These are phyloP conservation scores for Fennellomyces sp. DNA, from an alignment of 371 early-diverging fungal species.

Conservation along the genomic window DNA sequence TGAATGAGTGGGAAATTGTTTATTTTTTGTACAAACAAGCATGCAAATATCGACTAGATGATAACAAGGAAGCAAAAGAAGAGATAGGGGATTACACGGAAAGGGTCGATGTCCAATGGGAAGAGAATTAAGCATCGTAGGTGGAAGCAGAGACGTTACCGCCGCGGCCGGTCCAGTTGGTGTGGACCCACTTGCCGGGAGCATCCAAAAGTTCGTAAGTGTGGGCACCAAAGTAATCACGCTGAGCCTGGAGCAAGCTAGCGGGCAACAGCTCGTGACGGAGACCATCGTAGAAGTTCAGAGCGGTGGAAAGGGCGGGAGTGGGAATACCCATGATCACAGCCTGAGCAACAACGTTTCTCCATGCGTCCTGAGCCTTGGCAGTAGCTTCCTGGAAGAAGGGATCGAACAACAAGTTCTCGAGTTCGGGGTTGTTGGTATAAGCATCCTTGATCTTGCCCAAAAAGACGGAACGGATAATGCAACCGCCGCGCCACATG, in stretches of 20 bases:
- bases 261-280: slow-evolving; percentile 90
- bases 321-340: slow-evolving; percentile 88
- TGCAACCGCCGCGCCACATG: slow-evolving; percentile 99
- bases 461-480: slow-evolving; percentile 94
- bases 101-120: too few species aligned
- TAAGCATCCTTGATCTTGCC: slow-evolving; percentile 96
- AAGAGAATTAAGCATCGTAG: slow-evolving; percentile 35
- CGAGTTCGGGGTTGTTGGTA: slow-evolving; percentile 82
- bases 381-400: slow-evolving; percentile 93
- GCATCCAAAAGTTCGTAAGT: slow-evolving; percentile 86
- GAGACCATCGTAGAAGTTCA: slow-evolving; percentile 97
- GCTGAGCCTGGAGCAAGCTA: slow-evolving; percentile 96
- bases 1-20: background rate
- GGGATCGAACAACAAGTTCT: slow-evolving; percentile 89
- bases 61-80: background rate
- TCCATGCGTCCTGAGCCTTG: slow-evolving; percentile 86
- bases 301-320: slow-evolving; percentile 91
- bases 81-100: too few species aligned
- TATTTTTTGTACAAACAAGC: background rate
- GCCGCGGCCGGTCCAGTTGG: slow-evolving; percentile 96
- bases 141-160: slow-evolving; percentile 50
- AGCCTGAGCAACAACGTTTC: slow-evolving; percentile 86
- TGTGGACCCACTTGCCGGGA: slow-evolving; percentile 86
- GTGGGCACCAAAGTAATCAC: slow-evolving; percentile 99
- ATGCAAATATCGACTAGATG: background rate